Evolutionary conservation across 331 rosid genomes (phyloP), one percentile per base, ranked within the genome.

Genomic region (Arachis monticola): DNA sequence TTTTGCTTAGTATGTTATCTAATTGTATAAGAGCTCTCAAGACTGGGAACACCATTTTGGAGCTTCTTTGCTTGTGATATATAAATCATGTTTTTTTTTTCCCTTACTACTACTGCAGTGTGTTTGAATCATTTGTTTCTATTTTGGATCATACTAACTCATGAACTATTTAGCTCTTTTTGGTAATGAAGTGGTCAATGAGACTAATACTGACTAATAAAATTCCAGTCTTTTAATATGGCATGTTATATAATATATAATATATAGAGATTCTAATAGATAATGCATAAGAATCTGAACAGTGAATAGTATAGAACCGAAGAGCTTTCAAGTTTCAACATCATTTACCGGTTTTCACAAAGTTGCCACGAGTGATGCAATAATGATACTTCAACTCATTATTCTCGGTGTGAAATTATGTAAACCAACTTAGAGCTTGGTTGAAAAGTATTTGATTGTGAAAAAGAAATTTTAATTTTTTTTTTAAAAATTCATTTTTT

Each of bases 51-150:
- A 89, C 73, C 56, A 67, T 72, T 66, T 85, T 62, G 73, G 59
- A 63, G 90, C 86, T 79, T 59, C 30, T 65, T 42, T 85, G 80
- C 79, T 72, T 82, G 70, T 44, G 73, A 32, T 83, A 84, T 58
- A 85, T 59, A 85, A 74, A 44, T 85, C 60, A 56, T 69, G 79
- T 27, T 3, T 55, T 73, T 83, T 47, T 45, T 45, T 45, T 8
- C 10, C 9, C 2, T 45, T 45, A 41, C 64, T 81, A 52, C 22
- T 53, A 64, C 55, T 75, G 57, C 50, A 27, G 1, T 27, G 30
- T 27, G 30, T 27, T 27, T 13, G 77, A 60, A 14, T 31, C 48
- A 41, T 50, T 71, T 61, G 12, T 9, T 73, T 67, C 4, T 50
- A 8, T 9, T n/a, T 2, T 67, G 45, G 74, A 14, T n/a, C 9